Conservation (phyloP, 1,284 basidiomycete genomes). For the Fomitiporia mediterranea region DNA sequence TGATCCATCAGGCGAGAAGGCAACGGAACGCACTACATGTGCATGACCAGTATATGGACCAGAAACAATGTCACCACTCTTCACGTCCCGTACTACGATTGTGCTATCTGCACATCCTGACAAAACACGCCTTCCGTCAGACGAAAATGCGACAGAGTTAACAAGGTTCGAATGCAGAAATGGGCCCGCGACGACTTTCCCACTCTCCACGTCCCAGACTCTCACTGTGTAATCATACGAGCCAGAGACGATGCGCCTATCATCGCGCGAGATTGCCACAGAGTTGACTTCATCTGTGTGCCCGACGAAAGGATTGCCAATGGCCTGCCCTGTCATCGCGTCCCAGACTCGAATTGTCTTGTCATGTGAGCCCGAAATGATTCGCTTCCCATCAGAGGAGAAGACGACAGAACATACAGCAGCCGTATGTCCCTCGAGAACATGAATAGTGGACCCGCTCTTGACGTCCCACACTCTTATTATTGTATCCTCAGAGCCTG, state of each 20-base stretch:
- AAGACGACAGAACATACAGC: background rate
- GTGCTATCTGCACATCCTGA: too few species aligned
- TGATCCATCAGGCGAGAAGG: background rate
- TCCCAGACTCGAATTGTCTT: background rate
- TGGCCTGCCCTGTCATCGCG: background rate
- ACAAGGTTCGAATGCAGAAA: slow-evolving; percentile 8
- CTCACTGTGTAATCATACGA: slow-evolving; percentile 16
- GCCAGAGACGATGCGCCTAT: slow-evolving; percentile 18
- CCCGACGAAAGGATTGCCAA: background rate
- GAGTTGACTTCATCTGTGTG: background rate
- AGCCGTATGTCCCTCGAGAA: background rate
- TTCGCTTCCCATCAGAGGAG: background rate
- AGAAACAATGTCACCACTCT: too few species aligned
- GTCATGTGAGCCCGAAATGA: background rate
- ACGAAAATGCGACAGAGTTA: slow-evolving; percentile 15
- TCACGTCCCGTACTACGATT: too few species aligned
- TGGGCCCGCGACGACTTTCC: background rate
- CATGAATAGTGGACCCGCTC: background rate
- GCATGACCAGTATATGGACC: background rate
- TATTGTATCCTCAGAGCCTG: background rate
- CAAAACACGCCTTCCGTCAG: too few species aligned
- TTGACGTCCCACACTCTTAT: slow-evolving; percentile 3
- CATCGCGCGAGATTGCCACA: slow-evolving; percentile 3
- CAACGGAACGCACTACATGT: background rate
- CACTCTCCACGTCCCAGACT: slow-evolving; percentile 18